Conservation (phyloP, 495 filamentous ascomycete species). For the Aspergillus funiculosus region DNA sequence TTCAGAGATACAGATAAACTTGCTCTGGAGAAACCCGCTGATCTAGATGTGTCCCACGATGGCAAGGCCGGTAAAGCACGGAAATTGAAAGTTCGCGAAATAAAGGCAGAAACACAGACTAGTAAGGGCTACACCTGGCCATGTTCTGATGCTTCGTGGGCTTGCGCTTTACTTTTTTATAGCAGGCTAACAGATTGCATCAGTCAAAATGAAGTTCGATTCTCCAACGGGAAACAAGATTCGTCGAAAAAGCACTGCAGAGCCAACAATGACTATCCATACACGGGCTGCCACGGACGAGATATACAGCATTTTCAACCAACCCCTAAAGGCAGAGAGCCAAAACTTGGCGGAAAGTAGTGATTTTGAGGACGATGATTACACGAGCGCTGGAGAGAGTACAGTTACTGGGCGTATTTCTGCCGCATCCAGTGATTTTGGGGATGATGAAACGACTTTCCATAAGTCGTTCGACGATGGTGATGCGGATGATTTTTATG, state of each 20-base stretch:
- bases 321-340: conserved; percentile 62
- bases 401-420: conserved; percentile 68
- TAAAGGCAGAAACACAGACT: conserved; percentile 75
- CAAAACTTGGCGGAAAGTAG: conserved; percentile 45
- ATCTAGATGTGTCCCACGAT: conserved; percentile 35
- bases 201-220: conserved; percentile 87
- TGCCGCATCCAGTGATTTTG: conserved; percentile 56
- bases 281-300: conserved; percentile 94
- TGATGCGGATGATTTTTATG: conserved; percentile 47
- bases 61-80: conserved; percentile 39
- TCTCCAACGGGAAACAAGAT: conserved; percentile 77
- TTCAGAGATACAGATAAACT: conserved; percentile 20
- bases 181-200: conserved; percentile 19
- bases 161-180: no score
- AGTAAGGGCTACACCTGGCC: no score
- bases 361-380: conserved; percentile 66
- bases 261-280: conserved; percentile 95
- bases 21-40: conserved; percentile 5
- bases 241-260: conserved; percentile 63
- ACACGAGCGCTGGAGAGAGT: conserved; percentile 76
- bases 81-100: conserved; percentile 70
- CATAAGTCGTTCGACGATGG: conserved; percentile 34
- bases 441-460: conserved; percentile 53
- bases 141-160: no score
- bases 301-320: conserved; percentile 94